Evolutionary conservation across 305 asterid genomes (phyloP).

Genomic region (Fraxinus angustifolia): DNA sequence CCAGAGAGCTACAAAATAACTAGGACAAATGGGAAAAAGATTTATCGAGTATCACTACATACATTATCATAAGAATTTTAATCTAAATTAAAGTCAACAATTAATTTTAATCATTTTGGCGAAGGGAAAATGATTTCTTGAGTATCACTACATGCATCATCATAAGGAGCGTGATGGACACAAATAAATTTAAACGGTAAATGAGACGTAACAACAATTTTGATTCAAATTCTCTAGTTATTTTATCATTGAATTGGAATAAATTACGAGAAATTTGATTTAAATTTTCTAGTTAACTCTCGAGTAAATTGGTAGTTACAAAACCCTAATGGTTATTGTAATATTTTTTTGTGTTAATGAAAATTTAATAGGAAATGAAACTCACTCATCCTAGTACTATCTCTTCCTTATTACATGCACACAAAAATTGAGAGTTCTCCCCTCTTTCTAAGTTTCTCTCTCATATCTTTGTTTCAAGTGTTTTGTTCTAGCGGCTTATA

Average conservation of each 20-base stretch:
- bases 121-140: too few species aligned
- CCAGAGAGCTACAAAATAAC: background rate
- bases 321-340: background rate
- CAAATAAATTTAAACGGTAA: background rate
- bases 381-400: background rate
- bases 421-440: background rate
- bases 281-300: too few species aligned
- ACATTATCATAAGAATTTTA: background rate
- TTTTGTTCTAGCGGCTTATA: too few species aligned
- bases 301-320: background rate
- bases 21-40: background rate
- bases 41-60: background rate
- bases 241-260: background rate
- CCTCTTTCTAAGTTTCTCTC: background rate
- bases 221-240: background rate
- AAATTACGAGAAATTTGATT: background rate
- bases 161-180: too few species aligned
- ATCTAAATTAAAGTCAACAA: too few species aligned
- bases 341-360: too few species aligned
- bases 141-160: too few species aligned
- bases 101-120: too few species aligned
- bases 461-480: background rate
- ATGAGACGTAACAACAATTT: background rate
- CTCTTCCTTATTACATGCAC: too few species aligned
- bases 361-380: background rate